Evolutionary conservation across 139 green algal genomes (phyloP), one percentile per base, ranked within the genome.

Genomic region (Picochlorum sp.): DNA sequence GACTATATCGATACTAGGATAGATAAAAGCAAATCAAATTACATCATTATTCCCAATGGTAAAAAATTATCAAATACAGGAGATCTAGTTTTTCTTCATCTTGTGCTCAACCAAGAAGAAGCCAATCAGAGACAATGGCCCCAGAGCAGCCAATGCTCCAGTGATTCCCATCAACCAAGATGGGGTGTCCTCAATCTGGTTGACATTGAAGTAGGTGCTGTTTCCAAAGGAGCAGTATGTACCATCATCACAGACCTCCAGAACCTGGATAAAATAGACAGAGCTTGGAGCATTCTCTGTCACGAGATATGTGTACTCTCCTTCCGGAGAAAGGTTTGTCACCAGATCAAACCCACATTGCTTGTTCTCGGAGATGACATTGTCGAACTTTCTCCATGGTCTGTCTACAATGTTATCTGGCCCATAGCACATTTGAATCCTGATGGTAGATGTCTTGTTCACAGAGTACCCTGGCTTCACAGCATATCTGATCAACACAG

Each of bases 291-390:
- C 62, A 51, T 66, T 37, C 14, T 24, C 34, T 47, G 30, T 23
- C 9, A 24, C 18, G n/a, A 23, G 14, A n/a, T 71, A 71, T 47
- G 49, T 54, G 51, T 47, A 71, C 3, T n/a, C 18, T 20, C 64
- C 64, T 28, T 63, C 41, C n/a, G 69, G 66, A 45, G 62, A 28
- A 37, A 65, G 61, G n/a, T 41, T 62, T 1, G 9, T 46, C 20
- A n/a, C 56, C n/a, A 75, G 16, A 8, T 30, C 23, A 26, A 51
- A 34, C 20, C 45, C 66, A 56, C 69, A 75, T 44, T 75, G 63
- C 28, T 71, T 75, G 54, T 75, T 61, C 6, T 72, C 64, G 38
- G 8, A 10, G 56, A 76, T 72, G 56, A 72, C 37, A 15, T 54
- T 14, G 16, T 64, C 61, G 54, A 38, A 20, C 56, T 72, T 72